Conservation (phyloP, 148 eudicot genomes). For the Selenicereus undatus region DNA sequence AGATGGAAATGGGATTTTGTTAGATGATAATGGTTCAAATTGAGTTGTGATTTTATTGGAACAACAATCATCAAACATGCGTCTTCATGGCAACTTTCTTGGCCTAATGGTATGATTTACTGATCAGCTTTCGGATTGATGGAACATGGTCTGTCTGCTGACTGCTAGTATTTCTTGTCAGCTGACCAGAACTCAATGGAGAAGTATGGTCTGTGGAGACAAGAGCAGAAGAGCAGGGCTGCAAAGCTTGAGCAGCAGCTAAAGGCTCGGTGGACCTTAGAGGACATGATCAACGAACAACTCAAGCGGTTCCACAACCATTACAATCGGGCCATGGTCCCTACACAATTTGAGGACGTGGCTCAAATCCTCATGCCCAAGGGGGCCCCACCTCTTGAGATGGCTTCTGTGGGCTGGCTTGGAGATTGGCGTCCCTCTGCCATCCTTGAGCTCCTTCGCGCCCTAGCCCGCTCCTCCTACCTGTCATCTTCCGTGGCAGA, state of each 20-base stretch:
- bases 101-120: background rate
- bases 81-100: background rate
- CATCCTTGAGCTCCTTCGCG: conserved; percentile 60
- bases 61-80: no score
- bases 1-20: background rate
- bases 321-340: conserved; percentile 46
- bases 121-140: background rate
- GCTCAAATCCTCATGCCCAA: conserved; percentile 70
- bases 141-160: background rate
- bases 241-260: conserved; percentile 72
- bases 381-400: conserved; percentile 60
- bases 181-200: conserved; percentile 41
- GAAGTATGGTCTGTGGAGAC: conserved; percentile 50
- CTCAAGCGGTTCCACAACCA: conserved; percentile 50
- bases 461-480: conserved; percentile 35
- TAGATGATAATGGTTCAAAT: background rate
- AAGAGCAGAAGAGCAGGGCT: conserved; percentile 59
- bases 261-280: conserved; percentile 60
- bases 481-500: conserved; percentile 34
- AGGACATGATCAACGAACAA: conserved; percentile 68
- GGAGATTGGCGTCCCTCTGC: conserved; percentile 95
- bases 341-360: conserved; percentile 55
- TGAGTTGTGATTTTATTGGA: background rate
- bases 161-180: conserved; percentile 12
- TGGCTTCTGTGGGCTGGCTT: conserved; percentile 65